A percentile compares a stretch with the other conserved stretches of the same genome.
These are phyloP conservation scores for Neurospora africana DNA, from an alignment of 495 filamentous ascomycete genomes.

Conservation along the genomic window DNA sequence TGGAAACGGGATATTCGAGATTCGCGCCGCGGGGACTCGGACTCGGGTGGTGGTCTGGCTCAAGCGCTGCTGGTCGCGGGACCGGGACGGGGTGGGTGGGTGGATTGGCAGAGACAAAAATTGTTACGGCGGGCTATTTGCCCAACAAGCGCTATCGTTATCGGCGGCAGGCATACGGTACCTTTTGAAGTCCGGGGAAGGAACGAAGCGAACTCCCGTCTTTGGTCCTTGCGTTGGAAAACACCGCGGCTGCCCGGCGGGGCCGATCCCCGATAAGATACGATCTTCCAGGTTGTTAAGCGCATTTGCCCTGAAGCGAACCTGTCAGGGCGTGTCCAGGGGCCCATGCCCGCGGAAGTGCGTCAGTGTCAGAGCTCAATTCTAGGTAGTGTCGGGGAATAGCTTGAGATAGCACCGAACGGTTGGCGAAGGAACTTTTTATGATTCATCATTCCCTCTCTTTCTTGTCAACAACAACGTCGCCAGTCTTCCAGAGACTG, in stretches of 20 bases:
- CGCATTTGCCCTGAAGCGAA: background rate
- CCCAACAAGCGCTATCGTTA: constrained; percentile 1
- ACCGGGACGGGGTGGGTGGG: background rate
- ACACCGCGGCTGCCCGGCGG: background rate
- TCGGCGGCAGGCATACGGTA: background rate
- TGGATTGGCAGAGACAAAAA: background rate
- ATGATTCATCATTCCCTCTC: background rate
- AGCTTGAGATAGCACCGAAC: background rate
- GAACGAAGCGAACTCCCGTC: background rate
- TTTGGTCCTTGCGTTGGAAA: background rate
- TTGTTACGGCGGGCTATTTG: background rate
- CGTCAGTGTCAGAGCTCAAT: background rate
- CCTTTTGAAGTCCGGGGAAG: background rate
- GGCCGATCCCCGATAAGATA: background rate
- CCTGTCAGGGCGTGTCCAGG: background rate
- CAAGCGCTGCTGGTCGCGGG: background rate
- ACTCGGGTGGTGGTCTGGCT: background rate
- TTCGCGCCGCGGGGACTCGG: background rate
- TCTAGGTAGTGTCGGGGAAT: background rate
- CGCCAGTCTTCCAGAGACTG: background rate
- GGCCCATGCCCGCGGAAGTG: background rate
- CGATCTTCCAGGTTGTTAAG: background rate
- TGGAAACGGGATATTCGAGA: background rate
- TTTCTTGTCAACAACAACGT: background rate
- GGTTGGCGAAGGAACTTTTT: background rate